Evolutionary conservation across 176 grass and related monocot species (phyloP).

Genomic region (Dendrocalamus sinicus): DNA sequence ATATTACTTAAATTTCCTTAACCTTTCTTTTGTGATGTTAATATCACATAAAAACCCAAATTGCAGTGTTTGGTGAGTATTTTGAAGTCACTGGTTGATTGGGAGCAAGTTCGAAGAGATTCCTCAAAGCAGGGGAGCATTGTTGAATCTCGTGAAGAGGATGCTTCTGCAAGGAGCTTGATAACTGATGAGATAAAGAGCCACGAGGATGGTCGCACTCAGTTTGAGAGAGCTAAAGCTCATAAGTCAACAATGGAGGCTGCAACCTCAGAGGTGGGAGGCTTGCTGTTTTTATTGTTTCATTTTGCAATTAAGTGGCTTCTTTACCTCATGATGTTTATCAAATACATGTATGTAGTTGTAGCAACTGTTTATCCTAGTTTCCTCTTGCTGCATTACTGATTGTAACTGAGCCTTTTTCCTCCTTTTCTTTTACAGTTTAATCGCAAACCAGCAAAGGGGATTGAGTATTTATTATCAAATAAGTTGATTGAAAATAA

Average conservation of each 20-base stretch:
- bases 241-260: constrained; percentile 98
- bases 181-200: constrained; percentile 66
- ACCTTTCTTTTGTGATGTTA: constrained; percentile 26
- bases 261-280: constrained; percentile 81
- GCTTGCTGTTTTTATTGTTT: constrained; percentile 33
- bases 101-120: constrained; percentile 84
- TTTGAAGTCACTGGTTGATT: constrained; percentile 97
- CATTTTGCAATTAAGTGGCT: constrained; percentile 18
- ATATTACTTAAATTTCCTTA: constrained; percentile 22
- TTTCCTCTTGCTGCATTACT: constrained; percentile 33
- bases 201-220: constrained; percentile 79
- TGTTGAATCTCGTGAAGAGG: constrained; percentile 58
- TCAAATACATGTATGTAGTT: constrained; percentile 13
- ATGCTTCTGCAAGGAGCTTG: constrained; percentile 60
- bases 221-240: constrained; percentile 99
- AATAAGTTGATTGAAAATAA: constrained; percentile 92
- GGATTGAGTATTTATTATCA: constrained; percentile 87
- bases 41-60: constrained; percentile 30
- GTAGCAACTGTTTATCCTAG: constrained; percentile 13
- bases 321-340: constrained; percentile 35
- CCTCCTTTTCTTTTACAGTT: constrained; percentile 61
- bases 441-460: constrained; percentile 90
- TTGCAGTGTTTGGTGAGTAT: constrained; percentile 93
- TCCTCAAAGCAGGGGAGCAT: constrained; percentile 62
- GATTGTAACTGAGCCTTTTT: constrained; percentile 12